Evolutionary conservation across 148 eudicot genomes (phyloP).

Genomic region (Euryodendron excelsum): DNA sequence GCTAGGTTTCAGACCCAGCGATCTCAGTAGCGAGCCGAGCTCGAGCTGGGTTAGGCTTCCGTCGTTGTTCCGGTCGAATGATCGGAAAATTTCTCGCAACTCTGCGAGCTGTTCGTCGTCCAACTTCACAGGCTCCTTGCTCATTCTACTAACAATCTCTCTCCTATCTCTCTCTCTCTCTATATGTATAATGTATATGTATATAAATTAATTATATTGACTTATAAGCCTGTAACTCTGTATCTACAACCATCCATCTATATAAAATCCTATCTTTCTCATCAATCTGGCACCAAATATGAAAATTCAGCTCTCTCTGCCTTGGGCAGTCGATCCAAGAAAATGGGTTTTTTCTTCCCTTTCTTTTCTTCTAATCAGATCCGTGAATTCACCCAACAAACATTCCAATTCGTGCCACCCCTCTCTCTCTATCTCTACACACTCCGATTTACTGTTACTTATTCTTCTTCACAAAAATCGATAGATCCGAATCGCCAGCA

Average conservation of each 20-base stretch:
- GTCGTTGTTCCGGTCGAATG: slow-evolving; percentile 69
- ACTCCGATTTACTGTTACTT: neutral
- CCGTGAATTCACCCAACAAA: neutral
- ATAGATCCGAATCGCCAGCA: neutral
- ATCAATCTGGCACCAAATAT: neutral
- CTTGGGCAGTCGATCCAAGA: neutral
- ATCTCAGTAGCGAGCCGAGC: slow-evolving; percentile 57
- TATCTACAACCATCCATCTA: too few species aligned
- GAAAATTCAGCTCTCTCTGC: neutral
- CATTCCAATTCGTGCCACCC: neutral
- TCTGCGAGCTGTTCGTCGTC: slow-evolving; percentile 66
- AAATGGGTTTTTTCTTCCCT: neutral
- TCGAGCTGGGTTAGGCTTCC: slow-evolving; percentile 70
- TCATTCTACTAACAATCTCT: too few species aligned
- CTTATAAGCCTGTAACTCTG: too few species aligned
- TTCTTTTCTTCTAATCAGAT: neutral
- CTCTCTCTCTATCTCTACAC: too few species aligned
- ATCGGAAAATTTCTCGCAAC: too few species aligned
- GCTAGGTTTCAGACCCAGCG: slow-evolving; percentile 56
- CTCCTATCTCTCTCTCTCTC: too few species aligned
- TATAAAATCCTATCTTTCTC: too few species aligned
- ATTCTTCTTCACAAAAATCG: neutral
- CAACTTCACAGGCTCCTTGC: slow-evolving; percentile 33
- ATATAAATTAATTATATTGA: too few species aligned
- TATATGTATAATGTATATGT: too few species aligned